Percentiles rank a stretch among this genome's conserved stretches.
phyloP scores from a whole-genome alignment of 2,329 filamentous ascomycete species.

The Claviceps humidiphila region DNA sequence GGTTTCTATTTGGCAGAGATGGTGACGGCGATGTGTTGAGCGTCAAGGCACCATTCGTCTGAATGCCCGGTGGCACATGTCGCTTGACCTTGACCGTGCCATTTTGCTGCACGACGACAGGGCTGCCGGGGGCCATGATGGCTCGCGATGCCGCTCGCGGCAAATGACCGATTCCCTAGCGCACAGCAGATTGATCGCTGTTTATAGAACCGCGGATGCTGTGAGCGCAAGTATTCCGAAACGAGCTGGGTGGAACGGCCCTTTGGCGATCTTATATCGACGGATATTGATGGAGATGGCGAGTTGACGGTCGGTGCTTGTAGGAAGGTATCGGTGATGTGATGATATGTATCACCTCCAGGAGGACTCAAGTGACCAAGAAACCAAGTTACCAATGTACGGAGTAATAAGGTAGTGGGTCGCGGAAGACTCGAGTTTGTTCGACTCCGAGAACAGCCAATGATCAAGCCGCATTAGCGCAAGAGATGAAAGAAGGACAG shows the following conservation, averaged over 20 bases:
- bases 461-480: conserved; percentile 1
- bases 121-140: conserved; percentile 44
- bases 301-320: not conserved
- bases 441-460: not conserved
- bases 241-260: not conserved
- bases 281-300: not conserved
- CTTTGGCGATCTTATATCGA: not conserved
- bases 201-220: not conserved
- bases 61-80: conserved; percentile 50
- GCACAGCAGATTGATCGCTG: conserved; percentile 2
- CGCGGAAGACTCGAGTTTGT: conserved; percentile 9
- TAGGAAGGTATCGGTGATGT: not conserved
- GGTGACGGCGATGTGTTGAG: conserved; percentile 48
- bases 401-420: conserved; percentile 1
- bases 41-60: conserved; percentile 47
- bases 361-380: not conserved
- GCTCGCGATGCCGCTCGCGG: conserved; percentile 8
- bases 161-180: not conserved
- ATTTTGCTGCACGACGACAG: conserved; percentile 28
- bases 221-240: conserved; percentile 6
- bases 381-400: conserved; percentile 6
- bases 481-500: conserved; percentile 3
- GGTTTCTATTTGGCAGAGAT: conserved; percentile 42
- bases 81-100: conserved; percentile 52
- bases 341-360: conserved; percentile 10